Conservation (phyloP, 164 flowering plant species). For the Aristolochia contorta region DNA sequence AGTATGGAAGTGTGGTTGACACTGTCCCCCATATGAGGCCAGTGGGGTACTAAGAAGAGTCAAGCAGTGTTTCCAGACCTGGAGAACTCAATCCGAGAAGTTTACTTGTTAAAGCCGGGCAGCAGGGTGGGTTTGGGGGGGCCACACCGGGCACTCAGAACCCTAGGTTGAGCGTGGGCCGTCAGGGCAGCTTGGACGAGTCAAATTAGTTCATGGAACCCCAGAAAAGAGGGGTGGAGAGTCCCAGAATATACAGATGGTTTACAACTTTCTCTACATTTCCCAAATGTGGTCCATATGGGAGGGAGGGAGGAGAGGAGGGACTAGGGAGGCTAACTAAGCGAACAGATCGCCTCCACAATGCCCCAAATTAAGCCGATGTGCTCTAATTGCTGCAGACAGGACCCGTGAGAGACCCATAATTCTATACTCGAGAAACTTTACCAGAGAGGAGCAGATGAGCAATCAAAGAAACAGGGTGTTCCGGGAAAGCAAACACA, state of each 20-base stretch:
- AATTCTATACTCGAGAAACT: too few relatives aligned
- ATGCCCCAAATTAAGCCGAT: slow-evolving; percentile 3
- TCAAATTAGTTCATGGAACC: not conserved
- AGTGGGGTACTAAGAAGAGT: slow-evolving; percentile 12
- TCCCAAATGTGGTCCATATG: not conserved
- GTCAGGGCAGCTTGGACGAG: slow-evolving; percentile 5
- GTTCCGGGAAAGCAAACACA: not conserved
- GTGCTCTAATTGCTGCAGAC: not conserved
- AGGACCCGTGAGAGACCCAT: not conserved
- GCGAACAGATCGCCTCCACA: slow-evolving; percentile 2
- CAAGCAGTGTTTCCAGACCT: slow-evolving; percentile 9
- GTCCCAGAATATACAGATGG: too few relatives aligned
- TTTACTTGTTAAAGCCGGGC: slow-evolving; percentile 8
- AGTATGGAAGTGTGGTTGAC: slow-evolving; percentile 2
- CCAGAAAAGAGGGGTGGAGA: not conserved
- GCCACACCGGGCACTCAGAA: not conserved
- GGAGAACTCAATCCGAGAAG: slow-evolving; percentile 10
- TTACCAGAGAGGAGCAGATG: too few relatives aligned
- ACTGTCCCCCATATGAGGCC: slow-evolving; percentile 17
- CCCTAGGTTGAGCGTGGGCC: not conserved
- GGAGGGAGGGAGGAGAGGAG: not conserved
- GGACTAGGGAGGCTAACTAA: not conserved
- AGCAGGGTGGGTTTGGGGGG: not conserved
- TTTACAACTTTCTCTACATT: too few relatives aligned
- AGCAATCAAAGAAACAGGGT: too few relatives aligned